Evolutionary conservation across 495 filamentous ascomycete species (phyloP).

Genomic region (Penicillium psychrofluorescens): DNA sequence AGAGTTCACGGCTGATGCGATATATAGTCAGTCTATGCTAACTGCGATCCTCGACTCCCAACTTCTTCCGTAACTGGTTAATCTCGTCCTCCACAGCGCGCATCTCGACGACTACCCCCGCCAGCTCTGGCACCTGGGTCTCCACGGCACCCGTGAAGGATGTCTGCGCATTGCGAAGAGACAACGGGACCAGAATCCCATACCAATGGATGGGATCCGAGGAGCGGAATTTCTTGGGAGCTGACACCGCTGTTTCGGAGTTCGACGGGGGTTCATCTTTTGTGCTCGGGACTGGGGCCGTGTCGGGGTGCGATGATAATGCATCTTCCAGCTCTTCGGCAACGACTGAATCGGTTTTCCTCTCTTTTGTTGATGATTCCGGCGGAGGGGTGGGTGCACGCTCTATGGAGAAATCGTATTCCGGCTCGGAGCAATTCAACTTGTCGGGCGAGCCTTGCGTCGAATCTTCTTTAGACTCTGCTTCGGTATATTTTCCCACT

Average conservation of each 20-base stretch:
- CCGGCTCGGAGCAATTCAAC: neutral
- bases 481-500: neutral
- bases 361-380: constrained; percentile 7
- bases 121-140: constrained; percentile 27
- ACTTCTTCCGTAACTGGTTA: constrained; percentile 38
- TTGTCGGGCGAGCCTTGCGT: neutral
- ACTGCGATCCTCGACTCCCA: constrained; percentile 4
- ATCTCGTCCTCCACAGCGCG: constrained; percentile 61
- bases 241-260: neutral
- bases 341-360: neutral
- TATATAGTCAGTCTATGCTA: neutral
- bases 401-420: constrained; percentile 12
- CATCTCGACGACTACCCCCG: constrained; percentile 59
- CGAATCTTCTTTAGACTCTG: neutral
- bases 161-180: constrained; percentile 54
- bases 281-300: neutral
- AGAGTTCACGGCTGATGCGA: no score
- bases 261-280: neutral
- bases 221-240: constrained; percentile 20
- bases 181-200: constrained; percentile 54
- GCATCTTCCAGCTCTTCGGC: neutral
- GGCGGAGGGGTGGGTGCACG: neutral
- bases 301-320: no score
- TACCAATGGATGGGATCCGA: constrained; percentile 63
- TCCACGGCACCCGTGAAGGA: constrained; percentile 35